These are phyloP conservation scores for Vaccinium myrtillus DNA, from an alignment of 148 eudicot species.

Conservation along the genomic window DNA sequence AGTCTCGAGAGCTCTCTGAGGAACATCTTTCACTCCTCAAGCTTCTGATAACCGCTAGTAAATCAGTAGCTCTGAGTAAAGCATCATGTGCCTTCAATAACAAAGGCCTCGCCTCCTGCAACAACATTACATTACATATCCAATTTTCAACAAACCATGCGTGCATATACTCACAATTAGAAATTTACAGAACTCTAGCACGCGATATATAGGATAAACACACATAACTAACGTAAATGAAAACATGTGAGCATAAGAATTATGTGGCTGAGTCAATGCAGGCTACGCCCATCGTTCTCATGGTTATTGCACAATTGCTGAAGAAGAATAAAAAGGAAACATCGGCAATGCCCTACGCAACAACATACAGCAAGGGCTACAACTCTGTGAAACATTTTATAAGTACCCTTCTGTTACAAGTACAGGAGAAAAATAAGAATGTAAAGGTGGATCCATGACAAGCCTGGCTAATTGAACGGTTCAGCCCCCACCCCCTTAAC, in stretches of 20 bases:
- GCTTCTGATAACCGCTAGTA: conserved; percentile 44
- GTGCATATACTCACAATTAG: neutral
- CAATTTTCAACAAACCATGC: neutral
- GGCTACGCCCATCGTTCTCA: neutral
- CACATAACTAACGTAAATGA: neutral
- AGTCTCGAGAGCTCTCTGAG: conserved; percentile 28
- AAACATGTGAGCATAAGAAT: neutral
- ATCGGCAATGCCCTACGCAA: neutral
- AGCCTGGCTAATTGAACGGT: neutral
- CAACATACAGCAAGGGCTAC: neutral
- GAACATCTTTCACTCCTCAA: conserved; percentile 43
- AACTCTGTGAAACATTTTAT: neutral
- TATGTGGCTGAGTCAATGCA: neutral
- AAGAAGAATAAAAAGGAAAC: neutral
- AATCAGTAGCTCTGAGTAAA: conserved; percentile 44
- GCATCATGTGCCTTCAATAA: conserved; percentile 70
- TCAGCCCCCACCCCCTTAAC: neutral
- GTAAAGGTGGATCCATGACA: neutral
- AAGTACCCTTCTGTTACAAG: neutral
- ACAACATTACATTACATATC: conserved; percentile 2
- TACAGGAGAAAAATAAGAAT: neutral
- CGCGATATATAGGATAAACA: neutral
- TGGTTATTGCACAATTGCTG: neutral
- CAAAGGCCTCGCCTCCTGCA: conserved; percentile 65
- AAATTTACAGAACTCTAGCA: neutral